Evolutionary conservation across 2,329 filamentous ascomycete species (phyloP).

Genomic region (Aspergillus tubingensis): DNA sequence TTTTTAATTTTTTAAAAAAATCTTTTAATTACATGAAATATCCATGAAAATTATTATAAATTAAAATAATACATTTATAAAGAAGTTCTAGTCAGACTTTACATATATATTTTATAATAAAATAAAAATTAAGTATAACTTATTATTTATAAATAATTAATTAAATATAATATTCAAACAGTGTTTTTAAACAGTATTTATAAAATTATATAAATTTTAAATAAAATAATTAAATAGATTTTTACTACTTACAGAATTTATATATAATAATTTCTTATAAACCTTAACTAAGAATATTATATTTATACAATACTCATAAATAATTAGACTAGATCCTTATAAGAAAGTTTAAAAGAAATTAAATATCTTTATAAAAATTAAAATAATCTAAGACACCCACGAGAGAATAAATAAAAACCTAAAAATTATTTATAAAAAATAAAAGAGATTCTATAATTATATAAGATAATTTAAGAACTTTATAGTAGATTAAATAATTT

Average conservation of each 20-base stretch:
- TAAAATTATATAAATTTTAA: slow-evolving; percentile 5
- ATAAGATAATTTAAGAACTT: too few relatives aligned
- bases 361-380: too few relatives aligned
- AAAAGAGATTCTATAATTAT: too few relatives aligned
- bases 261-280: neutral
- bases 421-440: too few relatives aligned
- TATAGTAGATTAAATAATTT: too few relatives aligned
- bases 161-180: neutral
- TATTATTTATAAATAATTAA: neutral
- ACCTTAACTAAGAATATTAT: slow-evolving; percentile 1
- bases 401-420: too few relatives aligned
- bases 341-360: neutral
- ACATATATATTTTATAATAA: slow-evolving; percentile 1
- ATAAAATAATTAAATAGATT: neutral
- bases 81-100: neutral
- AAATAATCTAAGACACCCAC: too few relatives aligned
- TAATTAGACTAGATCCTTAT: slow-evolving; percentile 4
- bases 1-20: too few relatives aligned
- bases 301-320: neutral
- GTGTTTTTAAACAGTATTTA: neutral
- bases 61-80: neutral
- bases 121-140: neutral
- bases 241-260: neutral
- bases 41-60: neutral
- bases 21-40: neutral